Evolutionary conservation across 164 flowering plant genomes (phyloP).

Genomic region (Buxus sempervirens): DNA sequence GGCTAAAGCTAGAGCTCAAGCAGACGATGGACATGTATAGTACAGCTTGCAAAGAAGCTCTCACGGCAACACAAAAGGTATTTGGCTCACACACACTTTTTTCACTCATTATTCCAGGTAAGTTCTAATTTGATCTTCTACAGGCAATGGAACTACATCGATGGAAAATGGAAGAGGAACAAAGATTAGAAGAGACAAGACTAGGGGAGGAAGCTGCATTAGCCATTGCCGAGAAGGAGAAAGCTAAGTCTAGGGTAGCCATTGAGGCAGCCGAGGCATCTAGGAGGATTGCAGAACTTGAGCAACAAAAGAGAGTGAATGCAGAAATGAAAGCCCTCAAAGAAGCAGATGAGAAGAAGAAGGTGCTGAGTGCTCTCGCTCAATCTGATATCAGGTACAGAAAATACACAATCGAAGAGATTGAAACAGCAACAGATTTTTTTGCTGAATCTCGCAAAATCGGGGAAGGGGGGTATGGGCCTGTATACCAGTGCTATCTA

Average conservation of each 20-base stretch:
- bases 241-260: conserved; percentile 57
- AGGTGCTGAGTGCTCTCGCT: conserved; percentile 26
- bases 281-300: conserved; percentile 57
- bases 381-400: conserved; percentile 48
- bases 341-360: conserved; percentile 61
- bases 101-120: background rate
- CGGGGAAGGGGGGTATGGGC: conserved; percentile 87
- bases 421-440: conserved; percentile 57
- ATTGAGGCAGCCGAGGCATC: conserved; percentile 65
- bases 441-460: conserved; percentile 52
- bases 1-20: conserved; percentile 61
- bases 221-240: conserved; percentile 55
- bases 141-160: conserved; percentile 57
- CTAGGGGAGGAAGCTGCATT: conserved; percentile 62
- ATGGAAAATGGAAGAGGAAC: conserved; percentile 57
- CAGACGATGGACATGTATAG: conserved; percentile 80
- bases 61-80: conserved; percentile 64
- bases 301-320: conserved; percentile 58
- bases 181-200: conserved; percentile 52
- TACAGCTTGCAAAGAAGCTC: conserved; percentile 71
- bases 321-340: conserved; percentile 60
- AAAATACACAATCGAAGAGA: conserved; percentile 64
- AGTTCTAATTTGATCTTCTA: conserved; percentile 3
- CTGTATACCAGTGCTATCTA: conserved; percentile 54
- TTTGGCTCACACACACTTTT: background rate